These are phyloP conservation scores for Arachis hypogaea DNA, from an alignment of 306 rosid genomes.

Conservation along the genomic window DNA sequence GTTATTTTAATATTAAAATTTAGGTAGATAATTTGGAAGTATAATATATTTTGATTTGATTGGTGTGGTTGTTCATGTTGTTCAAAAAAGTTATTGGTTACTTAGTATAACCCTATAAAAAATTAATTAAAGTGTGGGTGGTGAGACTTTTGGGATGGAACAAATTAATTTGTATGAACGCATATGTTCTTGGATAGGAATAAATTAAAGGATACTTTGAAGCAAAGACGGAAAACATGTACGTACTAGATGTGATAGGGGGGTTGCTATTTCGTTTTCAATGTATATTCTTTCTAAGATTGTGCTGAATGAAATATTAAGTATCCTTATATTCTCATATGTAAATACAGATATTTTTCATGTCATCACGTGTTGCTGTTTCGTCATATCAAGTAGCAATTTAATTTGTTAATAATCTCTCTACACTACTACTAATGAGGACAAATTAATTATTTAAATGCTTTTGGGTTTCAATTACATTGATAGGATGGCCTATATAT, in stretches of 20 bases:
- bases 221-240: not conserved
- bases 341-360: constrained; percentile 2
- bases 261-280: constrained; percentile 33
- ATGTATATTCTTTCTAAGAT: constrained; percentile 14
- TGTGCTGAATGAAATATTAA: constrained; percentile 27
- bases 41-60: too few relatives aligned
- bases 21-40: too few relatives aligned
- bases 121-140: too few relatives aligned
- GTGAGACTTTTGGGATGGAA: too few relatives aligned
- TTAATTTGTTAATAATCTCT: not conserved
- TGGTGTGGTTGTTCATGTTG: too few relatives aligned
- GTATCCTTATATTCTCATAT: not conserved
- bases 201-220: not conserved
- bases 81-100: too few relatives aligned
- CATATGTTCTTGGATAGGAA: not conserved
- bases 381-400: constrained; percentile 5
- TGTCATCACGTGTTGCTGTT: constrained; percentile 24
- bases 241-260: constrained; percentile 15
- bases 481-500: constrained; percentile 3
- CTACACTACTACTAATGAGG: not conserved
- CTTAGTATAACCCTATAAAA: too few relatives aligned
- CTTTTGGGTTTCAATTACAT: constrained; percentile 22
- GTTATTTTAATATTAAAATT: too few relatives aligned
- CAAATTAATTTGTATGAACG: not conserved
- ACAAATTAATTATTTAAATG: too few relatives aligned